Base-by-base conservation (phyloP, 163 green algal genomes). In the Trebouxia gelatinosa region DNA sequence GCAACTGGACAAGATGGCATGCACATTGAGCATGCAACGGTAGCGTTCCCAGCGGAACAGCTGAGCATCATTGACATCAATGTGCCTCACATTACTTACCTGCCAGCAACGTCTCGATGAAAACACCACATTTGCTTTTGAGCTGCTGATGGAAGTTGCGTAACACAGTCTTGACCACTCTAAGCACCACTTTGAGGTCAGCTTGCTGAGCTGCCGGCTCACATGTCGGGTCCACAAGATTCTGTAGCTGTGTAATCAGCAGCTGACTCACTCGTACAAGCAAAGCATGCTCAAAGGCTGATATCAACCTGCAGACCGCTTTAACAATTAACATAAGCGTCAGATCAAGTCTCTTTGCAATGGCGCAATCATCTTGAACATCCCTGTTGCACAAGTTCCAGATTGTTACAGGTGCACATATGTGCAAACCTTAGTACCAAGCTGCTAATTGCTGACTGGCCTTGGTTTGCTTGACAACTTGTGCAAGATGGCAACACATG, bases 101-200 rank as follows among this genome's bases (percentile, higher is more conserved):
- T 75, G 74, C 79, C 35, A 91, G 66, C 35, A 91, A 76, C 0
- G 67, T 46, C 71, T 90, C 82, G 37, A 90, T 67, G 48, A 91
- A 83, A 3, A 85, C 61, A n/a, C 85, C 81, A 67, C 83, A 88
- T 48, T 87, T 84, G 11, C 40, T 50, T 29, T 80, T 77, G 54
- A 97, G 85, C 61, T 93, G 78, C 19, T 83, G 51, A 61, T 89
- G 87, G 43, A 93, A 87, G 31, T 83, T 80, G 29, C 81, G 35
- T 38, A 97, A 82, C 50, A 94, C 64, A 13, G 85, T 93, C 65
- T 87, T 88, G 81, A 85, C 81, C 54, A 87, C 88, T 28, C 89
- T 81, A 78, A 95, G 84, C 75, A 91, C 85, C 32, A 83, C 48
- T 34, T 77, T 72, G 71, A 85, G 77, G 40, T 85, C 77, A 38